phyloP scores from a whole-genome alignment of 495 filamentous ascomycete genomes.

The Alectoria sarmentosa region DNA sequence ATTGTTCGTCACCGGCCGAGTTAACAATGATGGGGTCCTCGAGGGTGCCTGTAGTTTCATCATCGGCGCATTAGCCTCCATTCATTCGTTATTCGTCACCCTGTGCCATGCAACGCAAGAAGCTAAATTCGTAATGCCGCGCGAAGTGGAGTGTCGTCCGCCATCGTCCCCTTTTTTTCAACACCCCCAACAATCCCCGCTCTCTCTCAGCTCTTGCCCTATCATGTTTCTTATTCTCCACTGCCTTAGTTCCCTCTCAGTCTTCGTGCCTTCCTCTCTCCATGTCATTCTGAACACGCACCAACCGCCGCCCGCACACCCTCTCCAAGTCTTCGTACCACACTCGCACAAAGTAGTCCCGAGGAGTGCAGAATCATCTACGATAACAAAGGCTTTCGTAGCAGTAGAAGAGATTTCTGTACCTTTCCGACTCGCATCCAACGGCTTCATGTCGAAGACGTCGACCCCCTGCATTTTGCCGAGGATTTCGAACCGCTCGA shows the following conservation, averaged over 20 bases:
- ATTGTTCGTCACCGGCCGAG: conserved; percentile 91
- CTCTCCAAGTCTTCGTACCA: not conserved
- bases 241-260: not conserved
- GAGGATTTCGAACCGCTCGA: conserved; percentile 96
- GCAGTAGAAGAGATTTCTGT: conserved; percentile 9
- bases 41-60: conserved; percentile 60
- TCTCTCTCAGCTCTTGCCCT: not conserved
- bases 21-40: conserved; percentile 83
- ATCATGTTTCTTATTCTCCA: not conserved
- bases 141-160: not conserved
- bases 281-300: not conserved
- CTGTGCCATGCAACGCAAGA: not conserved
- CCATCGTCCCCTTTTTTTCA: not conserved
- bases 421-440: conserved; percentile 86
- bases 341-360: not conserved
- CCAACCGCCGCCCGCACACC: not conserved
- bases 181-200: not conserved
- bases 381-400: not conserved
- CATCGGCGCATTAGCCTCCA: not conserved
- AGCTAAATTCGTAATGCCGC: not conserved
- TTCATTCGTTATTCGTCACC: not conserved
- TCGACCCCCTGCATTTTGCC: conserved; percentile 99
- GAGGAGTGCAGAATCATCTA: not conserved
- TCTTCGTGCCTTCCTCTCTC: not conserved
- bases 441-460: conserved; percentile 95